Evolutionary conservation across 78 protist species (phyloP).

Genomic region (Bodo saltans): DNA sequence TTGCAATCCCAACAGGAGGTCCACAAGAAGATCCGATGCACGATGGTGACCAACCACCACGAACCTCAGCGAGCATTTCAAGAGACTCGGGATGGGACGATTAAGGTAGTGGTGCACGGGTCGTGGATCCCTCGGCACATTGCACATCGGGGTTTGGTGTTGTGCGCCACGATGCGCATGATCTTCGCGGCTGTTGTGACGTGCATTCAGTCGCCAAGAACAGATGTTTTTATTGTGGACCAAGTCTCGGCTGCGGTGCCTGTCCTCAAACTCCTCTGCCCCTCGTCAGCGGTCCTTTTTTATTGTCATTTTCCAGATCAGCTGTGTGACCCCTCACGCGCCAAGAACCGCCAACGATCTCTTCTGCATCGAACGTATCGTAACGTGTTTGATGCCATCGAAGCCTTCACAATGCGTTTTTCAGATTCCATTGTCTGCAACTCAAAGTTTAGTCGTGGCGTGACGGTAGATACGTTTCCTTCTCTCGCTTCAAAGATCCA

Average conservation of each 20-base stretch:
- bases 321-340: conserved; percentile 27
- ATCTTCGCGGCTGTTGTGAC: conserved; percentile 46
- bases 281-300: conserved; percentile 55
- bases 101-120: conserved; percentile 68
- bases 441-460: conserved; percentile 62
- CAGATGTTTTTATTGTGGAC: conserved; percentile 66
- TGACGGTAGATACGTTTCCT: conserved; percentile 52
- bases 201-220: neutral
- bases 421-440: conserved; percentile 70
- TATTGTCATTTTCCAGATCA: conserved; percentile 98
- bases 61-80: conserved; percentile 75
- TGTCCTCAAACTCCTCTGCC: conserved; percentile 29
- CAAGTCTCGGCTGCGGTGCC: conserved; percentile 68
- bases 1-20: too few species aligned
- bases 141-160: conserved; percentile 56
- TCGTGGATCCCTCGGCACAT: conserved; percentile 71
- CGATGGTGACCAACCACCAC: conserved; percentile 84
- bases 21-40: conserved; percentile 63
- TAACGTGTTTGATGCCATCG: conserved; percentile 83
- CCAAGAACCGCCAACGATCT: neutral
- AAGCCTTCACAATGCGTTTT: conserved; percentile 59
- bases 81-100: conserved; percentile 78
- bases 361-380: conserved; percentile 69
- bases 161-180: conserved; percentile 76
- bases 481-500: conserved; percentile 8